These are phyloP conservation scores for Aspergillus japonicus DNA, from an alignment of 2,329 filamentous ascomycete genomes.

Conservation along the genomic window DNA sequence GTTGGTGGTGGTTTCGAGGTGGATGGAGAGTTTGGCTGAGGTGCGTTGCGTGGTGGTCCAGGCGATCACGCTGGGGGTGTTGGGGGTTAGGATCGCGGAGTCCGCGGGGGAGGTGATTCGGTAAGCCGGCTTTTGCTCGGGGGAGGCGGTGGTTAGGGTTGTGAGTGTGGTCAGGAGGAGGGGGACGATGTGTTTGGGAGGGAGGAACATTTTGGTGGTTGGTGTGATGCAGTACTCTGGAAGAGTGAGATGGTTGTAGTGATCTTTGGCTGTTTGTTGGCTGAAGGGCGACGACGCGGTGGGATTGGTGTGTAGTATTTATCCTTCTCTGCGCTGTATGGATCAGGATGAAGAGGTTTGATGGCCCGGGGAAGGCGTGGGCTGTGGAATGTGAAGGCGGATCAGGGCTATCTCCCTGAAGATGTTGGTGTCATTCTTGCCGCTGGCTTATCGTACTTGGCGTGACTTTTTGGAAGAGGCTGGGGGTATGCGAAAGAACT, in stretches of 20 bases:
- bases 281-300: no score
- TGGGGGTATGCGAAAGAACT: neutral
- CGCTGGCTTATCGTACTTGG: neutral
- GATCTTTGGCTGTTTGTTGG: no score
- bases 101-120: neutral
- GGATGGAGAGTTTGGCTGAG: neutral
- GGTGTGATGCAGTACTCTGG: neutral
- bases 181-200: neutral
- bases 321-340: no score
- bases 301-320: no score
- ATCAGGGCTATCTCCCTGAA: neutral
- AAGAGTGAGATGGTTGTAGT: no score
- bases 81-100: neutral
- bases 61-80: neutral
- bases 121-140: neutral
- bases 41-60: neutral
- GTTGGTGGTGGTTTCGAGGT: constrained; percentile 1
- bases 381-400: neutral
- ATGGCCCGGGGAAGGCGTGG: neutral
- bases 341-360: neutral
- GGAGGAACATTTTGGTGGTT: neutral
- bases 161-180: neutral
- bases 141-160: neutral
- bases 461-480: neutral
- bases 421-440: neutral